Base-by-base conservation (phyloP, 208 protist genomes). In the Trypanosoma congolense region DNA sequence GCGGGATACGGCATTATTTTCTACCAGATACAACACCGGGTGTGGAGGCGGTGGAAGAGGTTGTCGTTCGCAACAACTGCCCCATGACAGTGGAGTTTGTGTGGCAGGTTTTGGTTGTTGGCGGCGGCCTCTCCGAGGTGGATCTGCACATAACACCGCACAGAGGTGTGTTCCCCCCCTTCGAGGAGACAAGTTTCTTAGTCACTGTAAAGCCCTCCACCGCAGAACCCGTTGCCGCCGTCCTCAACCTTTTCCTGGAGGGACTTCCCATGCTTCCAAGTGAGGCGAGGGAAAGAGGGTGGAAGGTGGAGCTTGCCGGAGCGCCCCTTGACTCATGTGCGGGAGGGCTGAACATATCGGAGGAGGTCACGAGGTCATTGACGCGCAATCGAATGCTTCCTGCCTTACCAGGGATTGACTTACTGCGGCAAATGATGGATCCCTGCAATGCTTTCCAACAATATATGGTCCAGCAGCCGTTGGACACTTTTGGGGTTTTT, bases 221-320 rank as follows among this genome's bases (percentile, higher is more conserved):
- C 16, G 66, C 66, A 19, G 44, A 60, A 24, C 72, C 79, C 9
- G 30, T 80, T 18, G 58, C 73, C 0, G 42, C 70, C n/a, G 76
- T 82, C 24, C 77, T 78, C 35, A 83, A 79, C 54, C 73, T 93
- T 18, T 93, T 90, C 62, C 54, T 93, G 2, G 70, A 80, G 26
- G 81, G 66, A 3, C 73, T 93, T 61, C 87, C 83, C 19, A 53
- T 73, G 49, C 64, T 72, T 19, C 14, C 60, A 10, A 25, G 49
- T 8, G 52, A 42, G 4, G 45, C 33, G 6, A 38, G 33, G 33
- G 33, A 38, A 12, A 12, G 12, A 6, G 6, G 33, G 6, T 6
- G 33, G 12, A 6, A 38, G 33, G 9, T 38, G 33, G 6, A 12
- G 33, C 33, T 12, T 12, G 9, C 33, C 33, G 33, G 6, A 16